Evolutionary conservation across 164 flowering plant species (phyloP).

Genomic region (Kingdonia uniflora): DNA sequence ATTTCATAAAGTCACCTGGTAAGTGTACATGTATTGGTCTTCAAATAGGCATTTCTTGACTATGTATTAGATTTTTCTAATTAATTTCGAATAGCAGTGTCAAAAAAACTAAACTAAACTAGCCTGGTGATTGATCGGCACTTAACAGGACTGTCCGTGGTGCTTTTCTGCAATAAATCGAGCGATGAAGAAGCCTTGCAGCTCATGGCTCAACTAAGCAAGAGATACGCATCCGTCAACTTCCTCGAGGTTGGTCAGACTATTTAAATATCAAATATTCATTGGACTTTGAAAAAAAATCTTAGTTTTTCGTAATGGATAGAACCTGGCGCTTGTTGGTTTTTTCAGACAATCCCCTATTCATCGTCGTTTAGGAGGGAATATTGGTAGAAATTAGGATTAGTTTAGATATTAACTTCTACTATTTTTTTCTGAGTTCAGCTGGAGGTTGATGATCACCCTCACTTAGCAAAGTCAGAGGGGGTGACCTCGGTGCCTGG

Average conservation of each 20-base stretch:
- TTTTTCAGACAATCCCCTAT: not conserved
- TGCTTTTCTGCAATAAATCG: slow-evolving; percentile 42
- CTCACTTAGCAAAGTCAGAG: slow-evolving; percentile 22
- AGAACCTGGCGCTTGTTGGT: too few species aligned
- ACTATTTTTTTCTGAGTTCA: slow-evolving; percentile 2
- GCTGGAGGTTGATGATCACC: slow-evolving; percentile 34
- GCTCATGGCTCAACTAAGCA: slow-evolving; percentile 37
- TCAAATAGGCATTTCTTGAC: not conserved
- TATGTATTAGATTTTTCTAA: not conserved
- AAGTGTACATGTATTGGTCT: slow-evolving; percentile 9
- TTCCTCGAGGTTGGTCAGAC: slow-evolving; percentile 24
- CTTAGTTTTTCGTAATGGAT: not conserved
- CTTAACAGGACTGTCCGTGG: slow-evolving; percentile 45
- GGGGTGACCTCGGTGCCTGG: slow-evolving; percentile 23
- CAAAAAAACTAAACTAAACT: not conserved
- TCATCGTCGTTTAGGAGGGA: not conserved
- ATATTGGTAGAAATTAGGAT: not conserved
- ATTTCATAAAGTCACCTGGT: slow-evolving; percentile 49
- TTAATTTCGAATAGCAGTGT: not conserved
- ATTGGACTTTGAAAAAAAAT: not conserved
- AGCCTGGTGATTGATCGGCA: not conserved
- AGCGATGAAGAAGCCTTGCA: slow-evolving; percentile 28
- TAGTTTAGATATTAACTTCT: not conserved
- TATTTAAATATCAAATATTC: not conserved
- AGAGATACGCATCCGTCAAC: slow-evolving; percentile 46